Evolutionary conservation across 805 yeast species (phyloP).

Genomic region (Candida qinlingensis): DNA sequence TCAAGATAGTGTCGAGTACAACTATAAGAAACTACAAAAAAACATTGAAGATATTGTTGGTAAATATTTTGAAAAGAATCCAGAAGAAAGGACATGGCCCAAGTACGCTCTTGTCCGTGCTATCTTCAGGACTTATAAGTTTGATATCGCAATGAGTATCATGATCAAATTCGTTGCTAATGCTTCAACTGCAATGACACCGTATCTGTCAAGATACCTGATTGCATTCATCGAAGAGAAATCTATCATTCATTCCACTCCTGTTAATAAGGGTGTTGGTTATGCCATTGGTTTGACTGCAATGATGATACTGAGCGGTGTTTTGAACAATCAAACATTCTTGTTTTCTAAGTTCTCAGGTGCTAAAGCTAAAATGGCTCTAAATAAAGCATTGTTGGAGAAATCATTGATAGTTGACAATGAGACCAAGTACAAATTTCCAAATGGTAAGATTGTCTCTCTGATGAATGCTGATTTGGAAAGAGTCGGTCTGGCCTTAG

Average conservation of each 20-base stretch:
- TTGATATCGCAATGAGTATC: constrained; percentile 34
- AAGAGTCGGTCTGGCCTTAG: constrained; percentile 67
- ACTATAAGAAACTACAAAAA: neutral
- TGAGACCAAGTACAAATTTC: constrained; percentile 48
- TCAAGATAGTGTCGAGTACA: constrained; percentile 32
- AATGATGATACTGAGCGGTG: constrained; percentile 42
- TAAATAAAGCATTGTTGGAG: constrained; percentile 62
- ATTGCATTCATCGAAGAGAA: constrained; percentile 44
- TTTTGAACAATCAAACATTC: constrained; percentile 57
- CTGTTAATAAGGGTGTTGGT: constrained; percentile 58
- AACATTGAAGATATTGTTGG: constrained; percentile 26
- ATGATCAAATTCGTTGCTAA: constrained; percentile 38
- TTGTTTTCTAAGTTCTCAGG: constrained; percentile 55
- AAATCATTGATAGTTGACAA: constrained; percentile 59
- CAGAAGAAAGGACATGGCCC: constrained; percentile 10
- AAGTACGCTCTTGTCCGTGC: constrained; percentile 32
- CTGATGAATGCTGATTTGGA: constrained; percentile 75
- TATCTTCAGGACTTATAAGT: constrained; percentile 39
- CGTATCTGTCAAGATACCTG: constrained; percentile 45
- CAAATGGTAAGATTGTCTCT: constrained; percentile 66
- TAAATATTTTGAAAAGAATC: neutral
- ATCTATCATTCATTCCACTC: constrained; percentile 31
- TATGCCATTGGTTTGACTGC: constrained; percentile 63
- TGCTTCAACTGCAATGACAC: constrained; percentile 43
- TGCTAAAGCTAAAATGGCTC: constrained; percentile 57